phyloP scores from a whole-genome alignment of 306 rosid species.

The Chamaecrista fasciculata region DNA sequence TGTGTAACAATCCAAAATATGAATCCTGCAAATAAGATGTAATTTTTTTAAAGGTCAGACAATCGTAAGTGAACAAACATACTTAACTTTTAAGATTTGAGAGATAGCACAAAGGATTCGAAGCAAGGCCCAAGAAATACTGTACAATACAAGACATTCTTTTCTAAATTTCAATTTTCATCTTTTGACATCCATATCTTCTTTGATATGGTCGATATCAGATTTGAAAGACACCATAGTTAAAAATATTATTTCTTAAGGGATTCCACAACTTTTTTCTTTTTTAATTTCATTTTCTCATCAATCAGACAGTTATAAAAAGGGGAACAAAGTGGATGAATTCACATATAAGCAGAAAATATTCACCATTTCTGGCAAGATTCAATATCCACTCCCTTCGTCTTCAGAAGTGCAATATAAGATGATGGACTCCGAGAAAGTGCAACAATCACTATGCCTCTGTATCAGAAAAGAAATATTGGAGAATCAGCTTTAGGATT shows the following conservation, averaged over 20 bases:
- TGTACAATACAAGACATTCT: not conserved
- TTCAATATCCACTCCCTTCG: slow-evolving; percentile 46
- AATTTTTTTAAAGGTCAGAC: slow-evolving; percentile 1
- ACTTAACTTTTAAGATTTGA: not conserved
- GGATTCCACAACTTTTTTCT: not conserved
- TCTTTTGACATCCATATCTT: not conserved
- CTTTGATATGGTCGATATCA: not conserved
- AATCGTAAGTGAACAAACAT: not conserved
- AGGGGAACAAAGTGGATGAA: not conserved
- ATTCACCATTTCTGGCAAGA: slow-evolving; percentile 58
- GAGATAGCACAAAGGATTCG: not conserved
- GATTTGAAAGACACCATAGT: not conserved
- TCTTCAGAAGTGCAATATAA: slow-evolving; percentile 54
- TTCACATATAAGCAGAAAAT: not conserved
- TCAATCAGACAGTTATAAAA: not conserved
- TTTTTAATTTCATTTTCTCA: not conserved
- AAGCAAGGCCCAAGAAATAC: not conserved
- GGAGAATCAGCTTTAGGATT: not conserved
- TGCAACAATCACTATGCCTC: slow-evolving; percentile 74
- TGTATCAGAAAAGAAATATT: slow-evolving; percentile 13
- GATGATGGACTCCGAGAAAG: slow-evolving; percentile 67
- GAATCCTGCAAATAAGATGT: slow-evolving; percentile 59
- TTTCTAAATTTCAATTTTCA: not conserved
- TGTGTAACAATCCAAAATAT: slow-evolving; percentile 85
- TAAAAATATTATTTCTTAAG: not conserved